A percentile compares a stretch with the other conserved stretches of the same genome.
Conservation (phyloP, 1,284 basidiomycete species). For the Microbotryum lychnidis-dioicae region DNA sequence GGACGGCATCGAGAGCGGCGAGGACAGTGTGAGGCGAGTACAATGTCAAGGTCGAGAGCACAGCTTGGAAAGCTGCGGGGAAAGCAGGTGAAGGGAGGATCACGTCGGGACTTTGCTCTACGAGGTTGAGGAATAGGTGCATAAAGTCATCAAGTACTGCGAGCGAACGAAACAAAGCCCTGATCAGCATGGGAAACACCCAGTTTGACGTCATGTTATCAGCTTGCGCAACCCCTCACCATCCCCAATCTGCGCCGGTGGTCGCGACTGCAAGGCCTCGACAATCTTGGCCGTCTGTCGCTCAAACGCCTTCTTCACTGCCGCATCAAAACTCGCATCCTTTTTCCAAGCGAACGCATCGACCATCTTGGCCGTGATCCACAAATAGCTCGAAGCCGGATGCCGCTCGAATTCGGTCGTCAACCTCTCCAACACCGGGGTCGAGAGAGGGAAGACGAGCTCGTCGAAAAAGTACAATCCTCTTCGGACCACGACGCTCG, state of each 20-base stretch:
- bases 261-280: constrained; percentile 57
- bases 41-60: constrained; percentile 66
- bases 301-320: constrained; percentile 63
- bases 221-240: constrained; percentile 46
- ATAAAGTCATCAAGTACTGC: constrained; percentile 92
- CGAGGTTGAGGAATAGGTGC: constrained; percentile 65
- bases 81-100: constrained; percentile 70
- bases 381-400: constrained; percentile 79
- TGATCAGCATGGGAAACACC: neutral
- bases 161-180: neutral
- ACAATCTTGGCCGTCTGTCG: constrained; percentile 61
- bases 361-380: constrained; percentile 61
- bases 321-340: constrained; percentile 21
- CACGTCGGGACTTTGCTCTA: constrained; percentile 61
- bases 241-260: constrained; percentile 67
- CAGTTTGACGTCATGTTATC: too few species aligned
- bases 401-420: constrained; percentile 68
- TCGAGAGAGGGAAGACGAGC: constrained; percentile 58
- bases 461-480: constrained; percentile 74
- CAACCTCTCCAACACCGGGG: constrained; percentile 67
- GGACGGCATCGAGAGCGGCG: constrained; percentile 71
- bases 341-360: constrained; percentile 56
- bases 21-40: constrained; percentile 73
- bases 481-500: constrained; percentile 77
- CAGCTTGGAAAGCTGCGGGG: constrained; percentile 62